Percentiles rank a stretch among this genome's conserved stretches.
phyloP scores from a whole-genome alignment of 108 stramenopile genomes.

The Conticribra weissflogii region DNA sequence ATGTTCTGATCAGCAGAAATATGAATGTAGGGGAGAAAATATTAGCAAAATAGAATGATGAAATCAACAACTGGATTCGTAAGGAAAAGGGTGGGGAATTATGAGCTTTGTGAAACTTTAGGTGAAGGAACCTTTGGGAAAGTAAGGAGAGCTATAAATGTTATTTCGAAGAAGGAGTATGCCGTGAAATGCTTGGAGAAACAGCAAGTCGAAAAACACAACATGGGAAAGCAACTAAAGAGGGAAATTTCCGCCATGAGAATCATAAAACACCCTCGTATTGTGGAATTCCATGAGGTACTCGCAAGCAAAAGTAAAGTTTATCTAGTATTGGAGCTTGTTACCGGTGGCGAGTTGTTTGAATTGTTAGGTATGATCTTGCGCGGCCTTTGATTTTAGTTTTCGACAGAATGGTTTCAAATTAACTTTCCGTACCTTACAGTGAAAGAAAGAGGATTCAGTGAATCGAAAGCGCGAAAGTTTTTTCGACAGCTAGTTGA shows the following conservation, averaged over 20 bases:
- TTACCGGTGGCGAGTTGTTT: constrained; percentile 90
- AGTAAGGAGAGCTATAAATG: constrained; percentile 38
- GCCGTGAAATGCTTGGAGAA: constrained; percentile 91
- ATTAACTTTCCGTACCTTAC: too few species aligned
- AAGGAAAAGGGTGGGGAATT: constrained; percentile 51
- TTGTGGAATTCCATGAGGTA: constrained; percentile 85
- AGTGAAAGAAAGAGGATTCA: constrained; percentile 68
- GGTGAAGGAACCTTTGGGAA: constrained; percentile 58
- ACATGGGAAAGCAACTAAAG: constrained; percentile 91
- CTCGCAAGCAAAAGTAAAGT: constrained; percentile 88
- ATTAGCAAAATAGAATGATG: background rate
- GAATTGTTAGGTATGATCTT: too few species aligned
- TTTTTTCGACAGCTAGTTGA: constrained; percentile 84
- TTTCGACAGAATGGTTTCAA: too few species aligned
- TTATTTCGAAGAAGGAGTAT: constrained; percentile 27
- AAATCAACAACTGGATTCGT: background rate
- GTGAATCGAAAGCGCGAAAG: constrained; percentile 71
- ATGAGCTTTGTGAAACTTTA: constrained; percentile 48
- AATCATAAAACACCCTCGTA: constrained; percentile 79
- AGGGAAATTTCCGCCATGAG: constrained; percentile 57
- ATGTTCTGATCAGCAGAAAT: background rate
- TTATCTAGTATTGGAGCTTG: constrained; percentile 90
- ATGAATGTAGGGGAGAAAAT: background rate
- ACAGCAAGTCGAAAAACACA: constrained; percentile 82
- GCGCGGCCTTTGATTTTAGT: too few species aligned